phyloP scores from a whole-genome alignment of 345 rosid genomes.

The Dovyalis caffra region DNA sequence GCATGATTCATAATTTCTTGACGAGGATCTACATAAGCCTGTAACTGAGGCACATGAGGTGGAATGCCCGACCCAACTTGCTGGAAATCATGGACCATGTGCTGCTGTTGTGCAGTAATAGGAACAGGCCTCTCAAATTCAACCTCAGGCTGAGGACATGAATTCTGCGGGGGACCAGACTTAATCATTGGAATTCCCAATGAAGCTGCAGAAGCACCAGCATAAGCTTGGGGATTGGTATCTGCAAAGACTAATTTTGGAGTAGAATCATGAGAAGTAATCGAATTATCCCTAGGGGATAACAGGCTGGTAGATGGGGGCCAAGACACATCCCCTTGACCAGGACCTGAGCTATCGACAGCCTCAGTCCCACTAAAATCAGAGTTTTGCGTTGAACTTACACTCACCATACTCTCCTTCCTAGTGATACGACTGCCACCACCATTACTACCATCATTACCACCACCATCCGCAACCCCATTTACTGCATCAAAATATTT shows the following conservation, averaged over 20 bases:
- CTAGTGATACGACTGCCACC: slow-evolving; percentile 31
- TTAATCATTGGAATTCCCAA: slow-evolving; percentile 35
- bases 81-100: slow-evolving; percentile 40
- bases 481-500: slow-evolving; percentile 73
- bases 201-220: slow-evolving; percentile 40
- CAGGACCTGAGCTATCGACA: slow-evolving; percentile 37
- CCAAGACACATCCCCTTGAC: slow-evolving; percentile 39
- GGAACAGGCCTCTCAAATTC: slow-evolving; percentile 43
- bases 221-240: slow-evolving; percentile 28
- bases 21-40: slow-evolving; percentile 41
- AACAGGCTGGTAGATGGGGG: slow-evolving; percentile 32
- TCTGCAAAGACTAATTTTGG: slow-evolving; percentile 31
- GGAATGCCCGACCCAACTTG: slow-evolving; percentile 33
- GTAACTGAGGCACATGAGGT: slow-evolving; percentile 25
- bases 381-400: slow-evolving; percentile 62
- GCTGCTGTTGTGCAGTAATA: slow-evolving; percentile 33
- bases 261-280: slow-evolving; percentile 30
- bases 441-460: too few species aligned
- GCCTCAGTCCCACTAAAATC: slow-evolving; percentile 54
- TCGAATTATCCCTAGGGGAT: slow-evolving; percentile 36
- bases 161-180: slow-evolving; percentile 38
- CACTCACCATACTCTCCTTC: slow-evolving; percentile 67
- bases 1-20: slow-evolving; percentile 35
- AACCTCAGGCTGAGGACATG: slow-evolving; percentile 37
- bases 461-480: slow-evolving; percentile 41